A percentile compares a stretch with the other conserved stretches of the same genome.
Conservation (phyloP, 1,139 yeast species). For the Lodderomyces orthopsilosis region DNA sequence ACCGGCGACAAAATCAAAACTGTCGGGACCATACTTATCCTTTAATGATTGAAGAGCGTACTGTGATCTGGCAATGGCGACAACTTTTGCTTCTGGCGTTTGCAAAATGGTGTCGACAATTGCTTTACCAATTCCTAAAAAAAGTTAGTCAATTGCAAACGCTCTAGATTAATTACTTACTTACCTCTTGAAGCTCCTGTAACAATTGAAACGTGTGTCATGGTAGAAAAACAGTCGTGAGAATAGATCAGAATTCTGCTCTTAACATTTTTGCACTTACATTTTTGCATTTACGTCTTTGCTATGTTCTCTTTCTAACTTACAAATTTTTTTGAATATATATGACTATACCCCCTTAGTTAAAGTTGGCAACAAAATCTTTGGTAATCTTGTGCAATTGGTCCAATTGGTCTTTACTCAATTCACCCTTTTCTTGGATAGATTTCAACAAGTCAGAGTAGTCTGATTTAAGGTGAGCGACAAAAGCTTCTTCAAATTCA, state of each 20-base stretch:
- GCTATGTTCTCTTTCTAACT: no score
- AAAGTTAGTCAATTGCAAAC: constrained; percentile 8
- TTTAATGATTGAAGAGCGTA: constrained; percentile 44
- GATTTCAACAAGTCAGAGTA: constrained; percentile 80
- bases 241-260: no score
- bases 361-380: constrained; percentile 64
- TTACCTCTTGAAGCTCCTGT: constrained; percentile 13
- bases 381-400: constrained; percentile 89
- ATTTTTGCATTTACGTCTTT: not conserved
- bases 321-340: constrained; percentile 2
- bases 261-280: not conserved
- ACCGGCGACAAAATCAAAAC: constrained; percentile 60
- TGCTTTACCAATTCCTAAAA: constrained; percentile 71
- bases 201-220: constrained; percentile 7
- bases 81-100: constrained; percentile 42
- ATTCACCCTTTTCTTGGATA: constrained; percentile 87
- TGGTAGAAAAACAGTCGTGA: not conserved
- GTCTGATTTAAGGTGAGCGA: constrained; percentile 86
- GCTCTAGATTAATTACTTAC: not conserved
- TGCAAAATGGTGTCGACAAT: constrained; percentile 55
- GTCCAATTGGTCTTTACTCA: constrained; percentile 82
- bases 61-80: constrained; percentile 72
- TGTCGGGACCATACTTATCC: constrained; percentile 41
- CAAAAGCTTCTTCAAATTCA: constrained; percentile 91
- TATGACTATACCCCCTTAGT: constrained; percentile 3